These are phyloP conservation scores for Cystobasidium pallidum DNA, from an alignment of 1,284 basidiomycete species.

Conservation along the genomic window DNA sequence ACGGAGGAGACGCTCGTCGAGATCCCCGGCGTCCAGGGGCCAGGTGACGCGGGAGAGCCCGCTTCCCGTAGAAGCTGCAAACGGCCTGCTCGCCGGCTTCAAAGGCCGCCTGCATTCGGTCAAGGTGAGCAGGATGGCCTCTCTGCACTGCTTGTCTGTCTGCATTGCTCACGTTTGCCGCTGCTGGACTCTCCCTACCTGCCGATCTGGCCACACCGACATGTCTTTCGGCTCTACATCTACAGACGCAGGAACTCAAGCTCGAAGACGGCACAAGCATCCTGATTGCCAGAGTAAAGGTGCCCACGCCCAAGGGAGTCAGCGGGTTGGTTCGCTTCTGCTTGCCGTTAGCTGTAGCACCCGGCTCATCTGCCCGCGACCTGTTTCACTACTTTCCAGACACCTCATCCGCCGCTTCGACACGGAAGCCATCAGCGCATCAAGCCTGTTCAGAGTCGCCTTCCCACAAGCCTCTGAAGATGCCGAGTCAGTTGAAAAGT, in stretches of 20 bases:
- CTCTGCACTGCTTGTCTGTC: background rate
- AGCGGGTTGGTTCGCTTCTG: conserved; percentile 56
- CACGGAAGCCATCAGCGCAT: conserved; percentile 90
- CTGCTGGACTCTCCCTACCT: background rate
- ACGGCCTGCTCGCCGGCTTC: conserved; percentile 47
- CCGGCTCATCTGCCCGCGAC: conserved; percentile 44
- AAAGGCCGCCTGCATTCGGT: conserved; percentile 50
- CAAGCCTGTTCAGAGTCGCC: conserved; percentile 96
- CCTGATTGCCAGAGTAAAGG: conserved; percentile 88
- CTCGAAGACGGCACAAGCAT: conserved; percentile 59
- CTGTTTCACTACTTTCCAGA: conserved; percentile 20
- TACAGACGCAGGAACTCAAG: conserved; percentile 49
- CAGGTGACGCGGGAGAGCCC: conserved; percentile 33
- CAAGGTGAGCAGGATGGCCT: conserved; percentile 42
- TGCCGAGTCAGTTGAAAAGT: conserved; percentile 70
- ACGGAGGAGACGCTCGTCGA: conserved; percentile 28
- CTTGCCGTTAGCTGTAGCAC: background rate
- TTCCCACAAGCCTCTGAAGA: conserved; percentile 82
- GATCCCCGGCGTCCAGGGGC: conserved; percentile 12
- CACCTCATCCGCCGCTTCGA: conserved; percentile 88
- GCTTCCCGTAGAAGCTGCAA: conserved; percentile 46
- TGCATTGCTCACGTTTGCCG: background rate
- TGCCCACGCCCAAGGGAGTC: conserved; percentile 66
- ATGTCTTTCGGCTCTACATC: background rate
- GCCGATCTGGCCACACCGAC: background rate